phyloP scores from a whole-genome alignment of 305 asterid species.

The Rubia tinctorum region DNA sequence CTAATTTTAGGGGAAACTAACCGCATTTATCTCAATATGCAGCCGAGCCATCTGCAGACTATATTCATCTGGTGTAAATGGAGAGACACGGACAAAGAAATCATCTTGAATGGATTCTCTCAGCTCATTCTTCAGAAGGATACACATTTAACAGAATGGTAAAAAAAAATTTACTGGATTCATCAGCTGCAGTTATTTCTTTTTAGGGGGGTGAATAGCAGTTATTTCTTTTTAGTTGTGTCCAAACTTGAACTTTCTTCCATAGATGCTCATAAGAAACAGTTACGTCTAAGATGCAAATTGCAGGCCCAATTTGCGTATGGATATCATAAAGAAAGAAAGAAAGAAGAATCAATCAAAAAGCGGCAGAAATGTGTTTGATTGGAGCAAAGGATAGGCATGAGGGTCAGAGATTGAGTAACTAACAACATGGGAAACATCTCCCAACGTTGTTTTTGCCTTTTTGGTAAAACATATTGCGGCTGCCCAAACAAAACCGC shows the following conservation, averaged over 20 bases:
- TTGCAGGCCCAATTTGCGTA: constrained; percentile 1
- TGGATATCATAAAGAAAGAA: not conserved
- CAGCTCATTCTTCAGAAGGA: constrained; percentile 2
- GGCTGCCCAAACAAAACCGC: constrained; percentile 25
- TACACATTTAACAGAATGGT: not conserved
- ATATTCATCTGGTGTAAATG: not conserved
- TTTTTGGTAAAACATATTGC: not conserved
- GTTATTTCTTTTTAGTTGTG: not conserved
- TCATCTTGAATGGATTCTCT: not conserved
- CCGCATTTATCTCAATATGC: not conserved
- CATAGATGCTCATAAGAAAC: not conserved
- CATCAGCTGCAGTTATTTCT: not conserved
- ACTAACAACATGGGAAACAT: not conserved
- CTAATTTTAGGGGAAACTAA: not conserved
- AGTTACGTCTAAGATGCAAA: not conserved
- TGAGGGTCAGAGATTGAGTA: constrained; percentile 2
- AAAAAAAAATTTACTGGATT: not conserved
- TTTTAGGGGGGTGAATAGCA: not conserved
- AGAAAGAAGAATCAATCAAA: not conserved
- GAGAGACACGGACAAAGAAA: not conserved
- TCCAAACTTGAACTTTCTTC: not conserved
- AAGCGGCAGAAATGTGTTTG: not conserved
- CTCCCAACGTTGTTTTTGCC: not conserved
- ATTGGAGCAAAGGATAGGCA: not conserved
- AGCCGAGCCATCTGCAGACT: not conserved